Base-by-base conservation (phyloP, 163 green algal genomes). In the Chloromonas sp. region DNA sequence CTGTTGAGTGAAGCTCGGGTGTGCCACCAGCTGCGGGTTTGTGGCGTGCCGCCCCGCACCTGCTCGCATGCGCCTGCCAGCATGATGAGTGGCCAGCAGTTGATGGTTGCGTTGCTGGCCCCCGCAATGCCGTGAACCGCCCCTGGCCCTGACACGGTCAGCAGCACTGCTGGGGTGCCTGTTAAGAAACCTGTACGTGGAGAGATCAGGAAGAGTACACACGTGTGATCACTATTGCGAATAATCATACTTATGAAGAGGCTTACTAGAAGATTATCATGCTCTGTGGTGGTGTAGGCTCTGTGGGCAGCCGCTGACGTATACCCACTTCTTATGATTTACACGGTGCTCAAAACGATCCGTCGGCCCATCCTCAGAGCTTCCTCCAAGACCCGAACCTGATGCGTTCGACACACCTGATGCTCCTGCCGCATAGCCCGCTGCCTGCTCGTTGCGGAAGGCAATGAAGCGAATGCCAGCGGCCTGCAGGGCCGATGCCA, bases 61-160 rank as follows among this genome's bases (percentile, higher is more conserved):
- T 79, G 60, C 59, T 94, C 92, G 61, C 86, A 90, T 3, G 90
- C 92, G 62, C 94, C 94, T 11, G 90, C 92, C 60, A 98, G 85
- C 88, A 96, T 89, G 74, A 98, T 85, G 62, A 98, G 78, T 3
- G 94, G 94, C 94, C 93, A 98, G 89, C 87, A 91, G 89, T 98
- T 98, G 85, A 90, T 84, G n/a, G 85, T 84, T 0, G 92, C 94
- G 79, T 98, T 88, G 79, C 85, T 91, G 59, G 95, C 83, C 14
- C 93, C 94, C 1, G 94, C 93, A 77, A 97, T 89, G 61, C 90
- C 94, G 79, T 98, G 92, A 60, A 98, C 87, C 36, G 92, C 89
- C 0, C 94, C 94, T 3, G 94, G 94, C 0, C 94, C 94, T 0
- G 92, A 96, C 74, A 98, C 94, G 0, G 94, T 98, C 80, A 98